phyloP scores from a whole-genome alignment of 2,329 filamentous ascomycete species.

The Aureobasidium namibiae region DNA sequence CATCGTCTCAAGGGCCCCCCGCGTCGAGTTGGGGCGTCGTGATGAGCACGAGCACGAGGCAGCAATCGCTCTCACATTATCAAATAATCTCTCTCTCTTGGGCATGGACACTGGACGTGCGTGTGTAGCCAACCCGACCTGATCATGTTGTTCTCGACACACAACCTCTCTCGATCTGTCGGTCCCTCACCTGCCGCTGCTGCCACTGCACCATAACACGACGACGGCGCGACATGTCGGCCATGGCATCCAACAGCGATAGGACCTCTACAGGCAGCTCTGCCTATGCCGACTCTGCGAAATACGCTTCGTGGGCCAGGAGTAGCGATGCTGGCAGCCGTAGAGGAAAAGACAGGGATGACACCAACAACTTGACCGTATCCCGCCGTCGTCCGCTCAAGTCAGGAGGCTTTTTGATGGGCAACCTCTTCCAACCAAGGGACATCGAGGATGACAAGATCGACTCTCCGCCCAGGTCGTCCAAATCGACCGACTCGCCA shows the following conservation, averaged over 20 bases:
- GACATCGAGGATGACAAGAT: not conserved
- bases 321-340: slow-evolving; percentile 2
- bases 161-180: not conserved
- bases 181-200: not conserved
- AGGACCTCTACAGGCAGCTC: slow-evolving; percentile 4
- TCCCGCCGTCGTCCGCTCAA: not conserved
- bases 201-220: not conserved
- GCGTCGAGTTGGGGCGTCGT: not conserved
- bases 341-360: slow-evolving; percentile 9
- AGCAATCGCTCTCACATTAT: not conserved
- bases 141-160: slow-evolving; percentile 1
- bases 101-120: slow-evolving; percentile 1
- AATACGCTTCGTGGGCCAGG: slow-evolving; percentile 5
- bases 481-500: no score
- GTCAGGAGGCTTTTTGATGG: slow-evolving; percentile 10
- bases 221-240: not conserved
- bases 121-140: not conserved
- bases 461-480: not conserved
- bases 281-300: not conserved
- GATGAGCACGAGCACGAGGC: not conserved
- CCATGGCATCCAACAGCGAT: slow-evolving; percentile 4
- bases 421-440: not conserved
- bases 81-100: not conserved
- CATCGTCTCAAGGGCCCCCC: not conserved
- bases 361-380: slow-evolving; percentile 6